phyloP scores from a whole-genome alignment of 2,329 filamentous ascomycete genomes.

The Coleophoma cylindrospora region DNA sequence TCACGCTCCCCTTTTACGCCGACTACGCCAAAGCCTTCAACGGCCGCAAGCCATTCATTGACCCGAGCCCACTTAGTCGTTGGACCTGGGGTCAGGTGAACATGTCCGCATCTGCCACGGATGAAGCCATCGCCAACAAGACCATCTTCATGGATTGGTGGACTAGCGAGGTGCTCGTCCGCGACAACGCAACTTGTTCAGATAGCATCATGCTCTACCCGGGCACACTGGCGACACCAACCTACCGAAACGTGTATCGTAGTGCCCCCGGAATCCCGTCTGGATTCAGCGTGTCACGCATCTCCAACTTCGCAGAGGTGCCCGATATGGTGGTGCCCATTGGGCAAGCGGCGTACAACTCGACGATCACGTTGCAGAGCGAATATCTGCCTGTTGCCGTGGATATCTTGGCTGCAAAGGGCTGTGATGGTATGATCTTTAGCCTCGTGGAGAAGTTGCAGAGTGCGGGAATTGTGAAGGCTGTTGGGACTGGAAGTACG shows the following conservation, averaged over 20 bases:
- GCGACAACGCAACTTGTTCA: slow-evolving; percentile 39
- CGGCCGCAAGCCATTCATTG: slow-evolving; percentile 41
- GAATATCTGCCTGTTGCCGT: slow-evolving; percentile 51
- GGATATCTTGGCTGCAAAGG: slow-evolving; percentile 48
- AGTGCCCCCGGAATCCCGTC: slow-evolving; percentile 37
- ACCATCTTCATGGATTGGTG: slow-evolving; percentile 43
- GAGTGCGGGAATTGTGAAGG: slow-evolving; percentile 38
- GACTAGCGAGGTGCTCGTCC: slow-evolving; percentile 36
- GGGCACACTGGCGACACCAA: slow-evolving; percentile 32
- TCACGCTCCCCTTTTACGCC: slow-evolving; percentile 42
- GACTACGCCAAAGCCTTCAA: slow-evolving; percentile 41
- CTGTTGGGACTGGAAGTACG: slow-evolving; percentile 33
- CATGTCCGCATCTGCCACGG: slow-evolving; percentile 29
- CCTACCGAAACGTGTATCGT: slow-evolving; percentile 38
- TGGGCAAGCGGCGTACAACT: slow-evolving; percentile 29
- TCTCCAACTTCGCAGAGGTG: slow-evolving; percentile 41
- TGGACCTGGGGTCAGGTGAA: slow-evolving; percentile 41
- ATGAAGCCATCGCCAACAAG: slow-evolving; percentile 42
- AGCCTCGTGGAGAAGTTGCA: slow-evolving; percentile 45
- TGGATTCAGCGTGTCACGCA: slow-evolving; percentile 36
- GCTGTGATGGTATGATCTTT: slow-evolving; percentile 52
- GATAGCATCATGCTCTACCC: slow-evolving; percentile 44
- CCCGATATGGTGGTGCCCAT: slow-evolving; percentile 40
- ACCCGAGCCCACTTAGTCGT: slow-evolving; percentile 40
- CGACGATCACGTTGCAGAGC: slow-evolving; percentile 36